A percentile compares a stretch with the other conserved stretches of the same genome.
Evolutionary conservation across 1,284 basidiomycete species (phyloP).

Genomic region (Testicularia cyperi): DNA sequence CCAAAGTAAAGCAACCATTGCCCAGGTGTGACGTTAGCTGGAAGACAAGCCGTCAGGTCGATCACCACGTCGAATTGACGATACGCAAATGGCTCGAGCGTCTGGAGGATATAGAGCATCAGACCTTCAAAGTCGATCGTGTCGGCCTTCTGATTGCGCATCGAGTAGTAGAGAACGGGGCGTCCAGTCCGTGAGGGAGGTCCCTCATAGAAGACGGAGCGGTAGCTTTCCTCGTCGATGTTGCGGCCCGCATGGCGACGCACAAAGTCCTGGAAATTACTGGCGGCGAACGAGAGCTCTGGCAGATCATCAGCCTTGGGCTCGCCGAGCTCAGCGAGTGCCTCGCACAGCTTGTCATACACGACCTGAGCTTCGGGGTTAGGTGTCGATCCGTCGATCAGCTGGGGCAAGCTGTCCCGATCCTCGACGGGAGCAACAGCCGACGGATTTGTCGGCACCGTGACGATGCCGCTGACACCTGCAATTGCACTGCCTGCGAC

Average conservation of each 20-base stretch:
- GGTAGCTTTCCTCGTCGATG: conserved; percentile 44
- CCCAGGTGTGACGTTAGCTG: conserved; percentile 37
- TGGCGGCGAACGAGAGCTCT: conserved; percentile 17
- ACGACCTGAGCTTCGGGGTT: conserved; percentile 16
- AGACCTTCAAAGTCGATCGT: conserved; percentile 81
- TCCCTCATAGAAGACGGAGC: conserved; percentile 46
- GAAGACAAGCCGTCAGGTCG: conserved; percentile 41
- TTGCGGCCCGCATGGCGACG: conserved; percentile 43
- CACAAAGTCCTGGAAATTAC: conserved; percentile 46
- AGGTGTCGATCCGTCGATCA: neutral
- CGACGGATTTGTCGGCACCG: too few species aligned
- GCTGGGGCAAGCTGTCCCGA: neutral
- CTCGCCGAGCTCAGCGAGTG: conserved; percentile 40
- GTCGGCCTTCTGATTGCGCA: conserved; percentile 72
- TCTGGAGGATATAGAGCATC: conserved; percentile 61
- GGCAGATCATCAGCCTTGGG: conserved; percentile 28
- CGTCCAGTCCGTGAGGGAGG: conserved; percentile 56
- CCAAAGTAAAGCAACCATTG: conserved; percentile 53
- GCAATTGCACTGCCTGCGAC: too few species aligned
- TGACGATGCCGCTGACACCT: too few species aligned
- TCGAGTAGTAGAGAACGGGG: conserved; percentile 62
- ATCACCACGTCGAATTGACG: conserved; percentile 47
- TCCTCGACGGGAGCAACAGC: neutral
- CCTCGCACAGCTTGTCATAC: conserved; percentile 46
- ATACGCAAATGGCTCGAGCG: conserved; percentile 30